Conservation (phyloP, 345 rosid species). For the Salix suchowensis region DNA sequence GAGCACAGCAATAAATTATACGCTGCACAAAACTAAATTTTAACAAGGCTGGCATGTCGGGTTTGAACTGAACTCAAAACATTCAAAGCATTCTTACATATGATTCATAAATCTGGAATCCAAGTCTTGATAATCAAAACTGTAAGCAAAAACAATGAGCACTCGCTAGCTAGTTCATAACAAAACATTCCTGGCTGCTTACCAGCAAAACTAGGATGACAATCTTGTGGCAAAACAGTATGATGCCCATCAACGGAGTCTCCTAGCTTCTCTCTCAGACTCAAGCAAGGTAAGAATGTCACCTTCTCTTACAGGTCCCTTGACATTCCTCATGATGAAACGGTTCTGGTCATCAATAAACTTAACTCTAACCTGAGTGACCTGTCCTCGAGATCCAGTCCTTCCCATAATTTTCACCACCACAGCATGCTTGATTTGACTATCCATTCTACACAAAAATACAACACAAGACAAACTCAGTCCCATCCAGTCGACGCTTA, state of each 20-base stretch:
- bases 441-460: slow-evolving; percentile 2
- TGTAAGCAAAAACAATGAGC: background rate
- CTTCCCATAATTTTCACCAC: slow-evolving; percentile 17
- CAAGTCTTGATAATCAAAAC: background rate
- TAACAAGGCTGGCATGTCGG: background rate
- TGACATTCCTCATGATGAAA: slow-evolving; percentile 14
- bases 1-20: background rate
- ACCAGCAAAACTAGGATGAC: background rate
- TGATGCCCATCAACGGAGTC: slow-evolving; percentile 6
- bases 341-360: slow-evolving; percentile 12
- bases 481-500: background rate
- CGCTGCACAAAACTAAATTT: background rate
- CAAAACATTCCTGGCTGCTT: background rate
- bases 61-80: background rate
- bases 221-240: background rate
- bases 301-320: slow-evolving; percentile 18
- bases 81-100: background rate
- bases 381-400: slow-evolving; percentile 18
- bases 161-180: background rate
- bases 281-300: slow-evolving; percentile 16
- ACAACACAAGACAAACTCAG: background rate
- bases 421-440: slow-evolving; percentile 8
- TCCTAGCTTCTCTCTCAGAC: slow-evolving; percentile 20
- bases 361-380: slow-evolving; percentile 19
- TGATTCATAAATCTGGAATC: background rate